These are phyloP conservation scores for Skeletonema menzelii DNA, from an alignment of 108 stramenopile genomes.

Conservation along the genomic window DNA sequence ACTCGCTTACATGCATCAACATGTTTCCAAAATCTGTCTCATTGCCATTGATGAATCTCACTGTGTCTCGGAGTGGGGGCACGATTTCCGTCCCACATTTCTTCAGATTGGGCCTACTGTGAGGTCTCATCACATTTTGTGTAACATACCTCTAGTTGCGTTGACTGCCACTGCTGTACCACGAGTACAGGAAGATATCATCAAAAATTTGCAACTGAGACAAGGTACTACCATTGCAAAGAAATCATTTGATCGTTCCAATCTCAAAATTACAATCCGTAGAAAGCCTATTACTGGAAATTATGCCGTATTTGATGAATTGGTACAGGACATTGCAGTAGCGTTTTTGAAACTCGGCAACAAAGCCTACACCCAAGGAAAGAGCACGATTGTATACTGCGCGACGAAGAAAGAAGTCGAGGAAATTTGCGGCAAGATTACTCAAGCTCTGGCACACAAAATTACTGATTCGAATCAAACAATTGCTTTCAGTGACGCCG, in stretches of 20 bases:
- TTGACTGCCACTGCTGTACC: constrained; percentile 96
- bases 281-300: constrained; percentile 57
- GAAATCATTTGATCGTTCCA: constrained; percentile 88
- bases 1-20: constrained; percentile 43
- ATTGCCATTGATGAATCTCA: constrained; percentile 95
- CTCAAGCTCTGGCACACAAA: constrained; percentile 12
- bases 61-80: constrained; percentile 95
- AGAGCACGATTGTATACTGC: constrained; percentile 82
- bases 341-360: constrained; percentile 6
- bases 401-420: constrained; percentile 63
- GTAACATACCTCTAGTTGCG: constrained; percentile 77
- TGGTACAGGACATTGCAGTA: constrained; percentile 45
- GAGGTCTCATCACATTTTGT: constrained; percentile 45
- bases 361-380: constrained; percentile 19
- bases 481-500: constrained; percentile 16
- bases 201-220: constrained; percentile 59
- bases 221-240: constrained; percentile 47
- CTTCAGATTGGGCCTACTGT: constrained; percentile 59
- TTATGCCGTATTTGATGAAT: constrained; percentile 31
- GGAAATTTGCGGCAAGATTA: constrained; percentile 31
- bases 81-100: constrained; percentile 86
- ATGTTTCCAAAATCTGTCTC: constrained; percentile 48
- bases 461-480: neutral
- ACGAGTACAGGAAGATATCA: constrained; percentile 74
- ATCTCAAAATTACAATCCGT: constrained; percentile 78